Evolutionary conservation across 257 asterid genomes (phyloP), one percentile per base, ranked within the genome.

Genomic region (Solanum rostratum): DNA sequence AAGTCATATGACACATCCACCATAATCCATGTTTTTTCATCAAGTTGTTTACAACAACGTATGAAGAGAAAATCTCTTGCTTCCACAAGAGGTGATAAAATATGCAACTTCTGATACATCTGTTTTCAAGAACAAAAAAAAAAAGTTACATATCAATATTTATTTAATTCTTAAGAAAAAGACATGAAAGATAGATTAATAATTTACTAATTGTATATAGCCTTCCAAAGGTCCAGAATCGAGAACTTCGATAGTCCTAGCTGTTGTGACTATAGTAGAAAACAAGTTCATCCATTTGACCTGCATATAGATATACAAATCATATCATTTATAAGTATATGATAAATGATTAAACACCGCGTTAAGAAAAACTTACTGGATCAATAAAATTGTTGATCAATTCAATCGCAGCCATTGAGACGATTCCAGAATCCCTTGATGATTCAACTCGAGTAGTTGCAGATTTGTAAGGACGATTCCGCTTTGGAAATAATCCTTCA

Each of bases 1-100:
- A 85, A 80, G 70, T 93, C 92, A 81, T 89, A 88, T 11, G 97
- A 95, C 16, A 92, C 89, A 84, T 94, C 94, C 1, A 87, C 94
- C 87, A 95, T 86, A 46, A 88, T 59, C 98, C 97, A 95, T 73
- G 90, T 89, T 78, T 52, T 88, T 33, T 88, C 20, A 71, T 88
- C 90, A 27, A 95, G 79, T 89, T 91, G 94, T 53, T 87, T 81
- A 80, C 89, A 88, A 62, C 89, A 91, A 53, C 97, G 95, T 79
- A 93, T 85, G 85, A 94, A 90, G 57, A 84, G 68, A 88, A 90
- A 92, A 4, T 95, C 97, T 81, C 99, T 87, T 10, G 97, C 92
- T 18, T 91, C 93, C 87, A 94, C 97, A 10, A 94, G 92, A 27
- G 97, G 98, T 20, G 98, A 94, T 60, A 94, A 50, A 73, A 91